Base-by-base conservation (phyloP, 2,329 filamentous ascomycete species). In the Aspergillus tanneri region DNA sequence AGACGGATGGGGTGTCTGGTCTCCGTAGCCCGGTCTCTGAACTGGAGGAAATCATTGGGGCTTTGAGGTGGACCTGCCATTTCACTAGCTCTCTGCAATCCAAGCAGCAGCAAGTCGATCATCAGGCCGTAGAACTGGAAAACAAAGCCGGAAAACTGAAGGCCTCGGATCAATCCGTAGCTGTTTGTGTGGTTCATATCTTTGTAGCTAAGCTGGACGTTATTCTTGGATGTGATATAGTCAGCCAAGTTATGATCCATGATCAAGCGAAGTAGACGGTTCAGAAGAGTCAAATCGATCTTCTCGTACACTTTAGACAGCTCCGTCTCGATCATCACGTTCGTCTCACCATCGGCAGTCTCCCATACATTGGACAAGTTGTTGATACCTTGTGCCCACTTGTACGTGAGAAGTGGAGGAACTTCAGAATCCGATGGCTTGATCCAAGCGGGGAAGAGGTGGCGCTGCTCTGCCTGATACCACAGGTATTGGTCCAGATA, bases 151-250 rank as follows among this genome's bases (percentile, higher is more conserved):
- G 93, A 96, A 73, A 99, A 99, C 59, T 99, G 95, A 12, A 99
- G 80, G 59, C 95, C 93, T 63, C 93, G 90, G 62, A 99, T 96
- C 87, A 99, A 88, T 59, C 93, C 93, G 66, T 97, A 99, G 66
- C 90, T 95, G 73, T 99, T 99, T 66, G 95, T 93, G 65, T 99
- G 93, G 66, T 96, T 97, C 93, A 99, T 99, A 62, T 99, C 93
- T 76, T 99, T 99, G 78, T 99, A 99, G 54, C 95, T 96, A 54
- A 99, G 81, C 68, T 96, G 92, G 10, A 99, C 93, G 65, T 99
- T 99, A 78, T 99, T 99, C 82, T 99, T 99, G 28, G 92, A 90
- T 1, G 92, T 96, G 65, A 99, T 99, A 73, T 99, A 99, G 70
- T 99, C 95, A 4, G 93, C 93, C 74, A 99, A 74, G 69, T 99